Base-by-base conservation (phyloP, 352 stramenopile genomes). In the Pythium periplocum region DNA sequence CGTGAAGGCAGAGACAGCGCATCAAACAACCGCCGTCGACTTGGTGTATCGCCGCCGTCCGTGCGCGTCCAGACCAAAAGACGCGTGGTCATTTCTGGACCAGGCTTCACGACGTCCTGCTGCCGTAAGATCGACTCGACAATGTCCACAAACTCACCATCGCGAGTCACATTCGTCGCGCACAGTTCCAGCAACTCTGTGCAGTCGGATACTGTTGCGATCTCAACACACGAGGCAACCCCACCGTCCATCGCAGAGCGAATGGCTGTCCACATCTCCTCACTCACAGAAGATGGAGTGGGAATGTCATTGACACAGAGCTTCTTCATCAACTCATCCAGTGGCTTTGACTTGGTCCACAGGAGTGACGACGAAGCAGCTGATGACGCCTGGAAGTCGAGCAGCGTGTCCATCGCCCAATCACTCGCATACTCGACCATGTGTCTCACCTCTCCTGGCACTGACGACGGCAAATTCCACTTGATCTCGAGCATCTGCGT, bases 351-450 rank as follows among this genome's bases (percentile, higher is more conserved):
- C 45, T 12, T 35, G n/a, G 39, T 34, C 32, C 8, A n/a, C 43
- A 10, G 9, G 2, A 53, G 26, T 42, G 55, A 41, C 31, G 57
- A 39, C 0, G 17, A 26, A 26, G 17, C 17, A 26, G 17, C 17
- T 26, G 17, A 26, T 26, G 17, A 26, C 17, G 17, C 17, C 17
- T 26, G 17, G 17, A 26, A 26, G 17, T 26, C 17, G 17, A 64
- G 45, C 10, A 64, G 45, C 39, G 57, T 64, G 45, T 59, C 57
- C 38, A 34, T 53, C 11, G 57, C 57, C 57, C 57, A 64, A 46
- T 64, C 51, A 38, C 59, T 51, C 1, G 57, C 57, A 46, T 59
- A 64, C 39, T 55, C 51, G 34, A 64, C 10, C 4, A 64, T n/a
- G 7, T 51, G 57, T 46, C 52, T 45, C 10, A 55, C 40, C 30